Percentiles rank a stretch among this genome's conserved stretches.
phyloP scores from a whole-genome alignment of 495 filamentous ascomycete genomes.

The Hyaloscypha hepaticicola region DNA sequence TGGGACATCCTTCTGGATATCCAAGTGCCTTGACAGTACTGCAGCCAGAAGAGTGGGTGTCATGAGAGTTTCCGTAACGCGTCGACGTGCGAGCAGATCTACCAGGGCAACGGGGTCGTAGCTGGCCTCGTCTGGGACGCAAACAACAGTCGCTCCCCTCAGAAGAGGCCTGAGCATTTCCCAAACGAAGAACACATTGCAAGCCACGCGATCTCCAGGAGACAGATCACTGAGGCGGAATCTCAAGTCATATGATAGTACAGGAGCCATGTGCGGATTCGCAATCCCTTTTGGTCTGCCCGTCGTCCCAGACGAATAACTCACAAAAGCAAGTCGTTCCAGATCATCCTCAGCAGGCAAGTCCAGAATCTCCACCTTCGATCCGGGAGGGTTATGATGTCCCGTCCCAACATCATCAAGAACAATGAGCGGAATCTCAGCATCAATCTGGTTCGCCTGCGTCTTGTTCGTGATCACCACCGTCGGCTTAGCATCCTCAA shows the following conservation, averaged over 20 bases:
- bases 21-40: slow-evolving; percentile 57
- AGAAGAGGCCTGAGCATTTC: slow-evolving; percentile 70
- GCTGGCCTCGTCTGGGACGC: slow-evolving; percentile 64
- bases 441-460: slow-evolving; percentile 55
- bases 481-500: slow-evolving; percentile 61
- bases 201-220: slow-evolving; percentile 66
- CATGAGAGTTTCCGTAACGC: slow-evolving; percentile 69
- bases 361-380: slow-evolving; percentile 32
- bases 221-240: slow-evolving; percentile 60
- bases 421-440: slow-evolving; percentile 53
- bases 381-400: slow-evolving; percentile 34
- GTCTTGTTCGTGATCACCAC: slow-evolving; percentile 59
- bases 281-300: slow-evolving; percentile 70
- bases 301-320: slow-evolving; percentile 66
- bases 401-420: slow-evolving; percentile 45
- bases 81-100: slow-evolving; percentile 56
- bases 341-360: slow-evolving; percentile 58
- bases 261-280: slow-evolving; percentile 64
- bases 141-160: slow-evolving; percentile 64
- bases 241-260: slow-evolving; percentile 63
- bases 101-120: slow-evolving; percentile 67
- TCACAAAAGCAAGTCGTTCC: slow-evolving; percentile 63
- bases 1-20: slow-evolving; percentile 55
- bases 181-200: slow-evolving; percentile 76
- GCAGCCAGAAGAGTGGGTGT: slow-evolving; percentile 69